Base-by-base conservation (phyloP, 768 basidiomycete genomes). In the Suillus subalutaceus region DNA sequence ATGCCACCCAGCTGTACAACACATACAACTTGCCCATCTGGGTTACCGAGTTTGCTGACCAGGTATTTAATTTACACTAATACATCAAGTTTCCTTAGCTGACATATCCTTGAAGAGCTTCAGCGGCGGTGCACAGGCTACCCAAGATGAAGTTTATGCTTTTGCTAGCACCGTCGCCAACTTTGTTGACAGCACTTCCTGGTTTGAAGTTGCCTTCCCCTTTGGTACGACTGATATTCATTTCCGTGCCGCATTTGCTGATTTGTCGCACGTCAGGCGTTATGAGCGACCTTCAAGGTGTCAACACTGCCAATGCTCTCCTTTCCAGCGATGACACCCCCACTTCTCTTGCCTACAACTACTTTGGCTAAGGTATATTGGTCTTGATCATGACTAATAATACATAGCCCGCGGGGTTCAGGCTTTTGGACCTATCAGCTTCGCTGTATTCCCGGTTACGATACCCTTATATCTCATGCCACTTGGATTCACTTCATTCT, bases 11-110 rank as follows among this genome's bases (percentile, higher is more conserved):
- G 1, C 84, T 84, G 71, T 78, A 91, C 72, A 66, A 68, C 48
- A 77, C 77, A 2, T 88, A 85, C 71, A 41, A 65, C 18, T 70
- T 72, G 64, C 75, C 77, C 37, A 78, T 93, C 71, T 86, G 84
- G 83, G 74, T 90, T 65, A 90, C 90, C 5, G 93, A 95, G 72
- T 88, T 85, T 70, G 92, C 91, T 67, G 88, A 86, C 79, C 81
- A 87, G 79, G 90, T 86, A 66, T 20, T 66, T 66, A 38, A 50
- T 23, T 7, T 6, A 12, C 30, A 60, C 40, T 23, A 26, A 12
- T 6, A 15, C 40, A 65, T 32, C 61, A 30, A 52, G 65, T 58
- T 18, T 70, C 46, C 23, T 37, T 55, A 46, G 30, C 40, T 62
- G 48, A 32, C 65, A 12, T 30, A 9, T 30, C 12, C 26, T 43